Conservation (phyloP, 768 basidiomycete species). For the Hypholoma fasciculare region DNA sequence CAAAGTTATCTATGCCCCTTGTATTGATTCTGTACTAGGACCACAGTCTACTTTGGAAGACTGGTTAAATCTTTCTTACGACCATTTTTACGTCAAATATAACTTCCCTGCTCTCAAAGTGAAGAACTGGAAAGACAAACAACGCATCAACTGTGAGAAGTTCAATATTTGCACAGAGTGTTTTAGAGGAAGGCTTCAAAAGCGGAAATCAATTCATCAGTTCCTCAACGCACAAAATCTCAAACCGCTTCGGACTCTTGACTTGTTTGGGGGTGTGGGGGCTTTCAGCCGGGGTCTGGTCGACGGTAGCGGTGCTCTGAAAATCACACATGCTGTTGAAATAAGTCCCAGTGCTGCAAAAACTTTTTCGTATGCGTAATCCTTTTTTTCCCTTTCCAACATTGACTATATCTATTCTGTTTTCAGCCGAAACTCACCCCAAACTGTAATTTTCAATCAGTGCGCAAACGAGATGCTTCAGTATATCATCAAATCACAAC, state of each 20-base stretch:
- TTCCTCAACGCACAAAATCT: conserved; percentile 31
- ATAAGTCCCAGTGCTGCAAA: conserved; percentile 73
- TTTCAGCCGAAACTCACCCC: conserved; percentile 51
- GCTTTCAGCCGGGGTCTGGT: conserved; percentile 64
- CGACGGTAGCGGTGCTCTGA: conserved; percentile 49
- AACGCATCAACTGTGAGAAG: conserved; percentile 29
- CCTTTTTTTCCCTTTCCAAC: neutral
- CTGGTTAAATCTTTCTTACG: conserved; percentile 54
- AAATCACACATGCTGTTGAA: conserved; percentile 68
- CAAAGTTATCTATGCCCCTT: conserved; percentile 47
- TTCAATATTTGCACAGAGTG: conserved; percentile 52
- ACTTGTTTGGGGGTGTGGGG: conserved; percentile 56
- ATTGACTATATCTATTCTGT: conserved; percentile 2
- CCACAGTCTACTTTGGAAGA: conserved; percentile 28
- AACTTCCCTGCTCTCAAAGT: conserved; percentile 42
- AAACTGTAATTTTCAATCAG: conserved; percentile 63
- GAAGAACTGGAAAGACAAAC: conserved; percentile 36
- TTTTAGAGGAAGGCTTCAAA: conserved; percentile 29
- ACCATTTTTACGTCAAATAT: conserved; percentile 61
- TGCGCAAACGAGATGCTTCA: conserved; percentile 66
- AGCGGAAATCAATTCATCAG: conserved; percentile 24
- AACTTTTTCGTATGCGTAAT: conserved; percentile 53
- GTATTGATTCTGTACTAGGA: conserved; percentile 29
- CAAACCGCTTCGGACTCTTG: conserved; percentile 34
- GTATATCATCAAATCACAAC: conserved; percentile 54